Evolutionary conservation across 768 basidiomycete genomes (phyloP), one percentile per base, ranked within the genome.

Genomic region (Nidularia pulvinata): DNA sequence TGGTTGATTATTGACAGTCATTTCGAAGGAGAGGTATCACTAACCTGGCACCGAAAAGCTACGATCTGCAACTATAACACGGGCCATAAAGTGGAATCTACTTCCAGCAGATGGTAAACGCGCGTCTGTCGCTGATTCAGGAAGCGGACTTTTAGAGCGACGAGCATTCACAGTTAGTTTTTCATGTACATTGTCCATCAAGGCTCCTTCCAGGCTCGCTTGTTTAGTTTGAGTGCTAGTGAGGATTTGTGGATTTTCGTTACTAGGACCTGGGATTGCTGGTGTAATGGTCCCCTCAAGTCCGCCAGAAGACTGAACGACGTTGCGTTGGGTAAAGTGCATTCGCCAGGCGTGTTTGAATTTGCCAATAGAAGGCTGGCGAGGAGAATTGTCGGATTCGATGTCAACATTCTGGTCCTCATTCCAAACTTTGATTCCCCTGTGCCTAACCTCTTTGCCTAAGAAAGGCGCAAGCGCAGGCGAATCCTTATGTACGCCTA

Each of bases 401-500:
- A 81, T 64, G 53, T 80, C 73, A 35, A 81, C 66, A 33, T 66
- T 55, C 33, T 65, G 62, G 49, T 69, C 66, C 46, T 74, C 66
- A 33, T 74, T 68, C 63, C 68, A 74, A 5, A 76, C 72, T 48
- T 67, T 71, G 48, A 83, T 80, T 47, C 69, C 64, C 36, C 78
- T 71, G 36, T 76, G 69, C 34, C 66, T 63, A 4, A 69, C 66
- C 30, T 69, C 63, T 59, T 77, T 79, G 7, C 81, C 80, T 2
- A 83, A 61, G 54, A 79, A 80, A 5, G 67, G 69, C 4, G 81
- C 82, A 33, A 83, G 67, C 5, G 79, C 75, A 16, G 80, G 76
- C 4, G 76, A 77, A 49, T 82, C 77, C 19, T 72, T 69, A 52
- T 83, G 81, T 19, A 78, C 59, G 11, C 82, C 82, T 39, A 83